phyloP scores from a whole-genome alignment of 805 yeast genomes.

The Clavispora vitiphila region DNA sequence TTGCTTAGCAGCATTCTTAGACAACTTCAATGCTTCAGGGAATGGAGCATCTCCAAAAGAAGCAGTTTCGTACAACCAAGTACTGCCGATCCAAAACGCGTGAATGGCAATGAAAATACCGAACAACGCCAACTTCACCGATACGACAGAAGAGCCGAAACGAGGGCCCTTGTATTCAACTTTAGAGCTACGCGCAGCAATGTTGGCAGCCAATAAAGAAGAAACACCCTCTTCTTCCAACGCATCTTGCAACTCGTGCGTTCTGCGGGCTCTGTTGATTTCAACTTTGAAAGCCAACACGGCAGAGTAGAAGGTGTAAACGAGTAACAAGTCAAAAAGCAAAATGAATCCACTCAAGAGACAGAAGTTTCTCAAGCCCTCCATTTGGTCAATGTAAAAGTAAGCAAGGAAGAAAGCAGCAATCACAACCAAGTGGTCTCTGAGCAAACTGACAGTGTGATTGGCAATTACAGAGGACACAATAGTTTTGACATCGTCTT shows the following conservation, averaged over 20 bases:
- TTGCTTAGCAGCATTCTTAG: conserved; percentile 39
- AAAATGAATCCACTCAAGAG: conserved; percentile 66
- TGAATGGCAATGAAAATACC: conserved; percentile 59
- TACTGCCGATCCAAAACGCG: conserved; percentile 62
- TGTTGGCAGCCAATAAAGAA: conserved; percentile 59
- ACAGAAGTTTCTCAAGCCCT: conserved; percentile 77
- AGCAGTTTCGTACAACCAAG: conserved; percentile 49
- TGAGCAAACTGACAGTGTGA: conserved; percentile 50
- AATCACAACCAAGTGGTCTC: conserved; percentile 73
- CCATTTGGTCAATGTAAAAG: conserved; percentile 58
- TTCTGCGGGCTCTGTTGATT: conserved; percentile 78
- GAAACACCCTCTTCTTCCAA: conserved; percentile 92
- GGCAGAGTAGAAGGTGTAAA: conserved; percentile 79
- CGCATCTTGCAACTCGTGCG: conserved; percentile 69
- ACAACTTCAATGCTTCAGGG: conserved; percentile 21
- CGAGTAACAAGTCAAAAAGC: conserved; percentile 63
- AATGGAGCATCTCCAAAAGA: conserved; percentile 12
- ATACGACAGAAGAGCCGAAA: conserved; percentile 36
- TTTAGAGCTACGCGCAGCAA: conserved; percentile 47
- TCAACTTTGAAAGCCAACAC: conserved; percentile 84
- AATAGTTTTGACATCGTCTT: conserved; percentile 37
- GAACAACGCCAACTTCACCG: conserved; percentile 57
- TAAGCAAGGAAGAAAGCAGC: conserved; percentile 66
- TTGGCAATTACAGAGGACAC: conserved; percentile 39
- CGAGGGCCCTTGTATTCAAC: conserved; percentile 21